Base-by-base conservation (phyloP, 1,139 yeast genomes). In the Zhuliangozyma blackwelliae region DNA sequence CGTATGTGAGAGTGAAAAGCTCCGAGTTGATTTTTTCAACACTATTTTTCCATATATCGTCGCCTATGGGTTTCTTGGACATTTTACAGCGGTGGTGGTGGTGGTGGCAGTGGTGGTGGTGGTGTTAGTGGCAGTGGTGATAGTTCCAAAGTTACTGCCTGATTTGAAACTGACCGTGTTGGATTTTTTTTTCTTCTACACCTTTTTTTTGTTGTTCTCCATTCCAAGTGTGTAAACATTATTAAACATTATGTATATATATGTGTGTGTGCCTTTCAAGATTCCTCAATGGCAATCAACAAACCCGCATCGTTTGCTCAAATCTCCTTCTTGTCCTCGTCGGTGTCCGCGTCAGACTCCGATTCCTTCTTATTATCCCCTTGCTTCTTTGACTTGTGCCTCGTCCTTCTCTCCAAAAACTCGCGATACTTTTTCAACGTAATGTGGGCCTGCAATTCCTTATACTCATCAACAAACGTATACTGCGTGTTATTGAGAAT, bases 1-100 rank as follows among this genome's bases (percentile, higher is more conserved):
- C 99, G 54, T 92, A 92, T 1, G 97, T 90, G 40, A 92, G 66
- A 13, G 96, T 88, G 62, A 92, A 86, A 36, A 92, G 72, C 61
- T 94, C 99, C 3, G 96, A 84, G 57, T 90, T 85, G 41, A 92
- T 83, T 61, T 92, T 92, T 50, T 88, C 96, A 31, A 85, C 86
- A 47, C 77, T 78, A 52, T 80, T 84, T 61, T 87, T 88, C 97
- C 97, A 92, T 39, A 89, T 79, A 40, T 90, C 97, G 43, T 92
- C 98, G 25, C 95, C 94, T 25, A 39, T 28, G 8, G 33, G 9
- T 27, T 43, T 42, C 29, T 40, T 44, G 25, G 49, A 45, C 49
- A 44, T 44, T 16, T 16, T 16, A 16, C 16, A 16, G 16, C 16
- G 32, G 31, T 30, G 21, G 22, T 13, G 22, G 10, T 29, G 9